Evolutionary conservation across 192 early-diverging fungal species (phyloP), one percentile per base, ranked within the genome.

Genomic region (Bifiguratus adelaidae): DNA sequence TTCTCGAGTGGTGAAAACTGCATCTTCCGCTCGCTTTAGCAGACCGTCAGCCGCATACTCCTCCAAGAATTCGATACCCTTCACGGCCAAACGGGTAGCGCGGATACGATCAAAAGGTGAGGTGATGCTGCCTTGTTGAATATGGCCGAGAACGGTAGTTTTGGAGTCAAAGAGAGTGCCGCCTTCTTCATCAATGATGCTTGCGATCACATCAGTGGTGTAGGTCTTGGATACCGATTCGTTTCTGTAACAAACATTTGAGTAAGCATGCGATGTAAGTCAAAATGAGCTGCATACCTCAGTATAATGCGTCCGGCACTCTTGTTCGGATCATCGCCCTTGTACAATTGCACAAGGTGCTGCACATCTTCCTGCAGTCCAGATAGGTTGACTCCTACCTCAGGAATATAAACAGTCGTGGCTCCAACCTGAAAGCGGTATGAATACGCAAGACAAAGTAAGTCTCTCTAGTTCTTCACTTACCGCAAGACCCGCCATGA

Each of bases 71-170:
- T 86, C 71, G 42, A 96, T 58, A 40, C 84, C 74, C 40, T 80
- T 76, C 15, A 90, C 81, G 1, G 89, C 90, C 59, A 91, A 63
- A 12, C 81, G 77, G 29, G 82, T 91, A 12, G 92, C 95, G n/a
- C 92, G 84, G 58, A 90, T 83, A 22, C 95, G 87, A 70, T 98
- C 95, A 32, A 95, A 56, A n/a, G 95, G 93, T 20, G 83, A 83
- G 18, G 95, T 91, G 8, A 85, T 80, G 48, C 82, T 86, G 28
- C 95, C 95, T 61, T 98, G 95, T 61, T 96, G 95, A 47, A 92
- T 70, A 50, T 98, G 95, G 16, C 95, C 95, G 26, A 98, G 71
- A 4, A 92, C 83, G 9, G 92, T 76, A 7, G 91, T 91, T 33
- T 87, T 77, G 0, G 88, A 86, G 62, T 93, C 92, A 59, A 88